Base-by-base conservation (phyloP, 148 eudicot species). In the Rhododendron williamsianum region DNA sequence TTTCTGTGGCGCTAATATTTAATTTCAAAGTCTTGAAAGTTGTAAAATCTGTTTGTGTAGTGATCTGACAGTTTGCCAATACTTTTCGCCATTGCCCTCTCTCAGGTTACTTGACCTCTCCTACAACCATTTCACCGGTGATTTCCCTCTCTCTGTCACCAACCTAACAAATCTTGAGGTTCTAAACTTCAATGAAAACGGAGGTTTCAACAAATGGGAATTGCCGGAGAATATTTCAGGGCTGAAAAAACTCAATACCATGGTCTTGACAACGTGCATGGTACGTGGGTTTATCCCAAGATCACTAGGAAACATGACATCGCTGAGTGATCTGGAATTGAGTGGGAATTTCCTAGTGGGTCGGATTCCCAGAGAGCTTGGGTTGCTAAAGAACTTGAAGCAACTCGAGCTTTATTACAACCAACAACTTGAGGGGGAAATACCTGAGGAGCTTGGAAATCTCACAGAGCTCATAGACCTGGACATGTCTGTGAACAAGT, bases 381-480 rank as follows among this genome's bases (percentile, higher is more conserved):
- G 95, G 15, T 87, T 76, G 87, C 88, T 96, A 45, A 91, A 88
- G 83, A 94, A 92, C 81, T 87, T 96, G 85, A 84, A 82, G 54
- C 85, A 15, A 38, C 94, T 96, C 54, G 92, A 91, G 93, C 98
- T 96, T 87, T 96, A 94, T 76, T 96, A 94, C 76, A 94, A 96
- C 82, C 77, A 84, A 52, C 94, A 84, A 43, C 92, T 96, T 43
- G 90, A 81, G 27, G 98, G 98, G 1, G 87, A 80, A 45, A 89
- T 94, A 30, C 98, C 98, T 0, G 93, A 91, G 82, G 98, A 94
- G 88, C 85, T 96, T 49, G 98, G 96, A 27, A 93, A 96, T 88
- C 86, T 96, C 27, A 92, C 95, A 7, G 90, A 89, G 80, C 92
- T 96, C 9, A 63, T 25, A 15, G 95, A 92, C 73, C 51, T 94